Conservation (phyloP, 169 alveolate species). For the Blepharisma undulans region DNA sequence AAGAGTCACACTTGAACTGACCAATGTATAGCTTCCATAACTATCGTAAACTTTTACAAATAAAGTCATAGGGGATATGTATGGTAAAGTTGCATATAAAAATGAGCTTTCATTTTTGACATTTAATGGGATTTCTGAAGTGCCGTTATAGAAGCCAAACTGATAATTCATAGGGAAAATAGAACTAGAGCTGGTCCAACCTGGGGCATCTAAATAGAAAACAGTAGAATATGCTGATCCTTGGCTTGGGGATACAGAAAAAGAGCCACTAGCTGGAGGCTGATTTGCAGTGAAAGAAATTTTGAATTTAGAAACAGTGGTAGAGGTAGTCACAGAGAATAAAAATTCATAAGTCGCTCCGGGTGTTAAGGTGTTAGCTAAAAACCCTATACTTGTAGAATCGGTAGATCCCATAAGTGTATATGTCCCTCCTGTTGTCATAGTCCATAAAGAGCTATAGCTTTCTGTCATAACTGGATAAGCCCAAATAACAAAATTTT, state of each 20-base stretch:
- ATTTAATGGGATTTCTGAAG: neutral
- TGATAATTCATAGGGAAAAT: neutral
- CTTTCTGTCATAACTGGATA: neutral
- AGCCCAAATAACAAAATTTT: neutral
- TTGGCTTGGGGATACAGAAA: neutral
- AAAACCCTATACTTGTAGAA: neutral
- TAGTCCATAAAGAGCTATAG: slow-evolving; percentile 1
- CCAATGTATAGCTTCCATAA: neutral
- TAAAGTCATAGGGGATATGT: neutral
- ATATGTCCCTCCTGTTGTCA: neutral
- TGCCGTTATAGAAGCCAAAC: neutral
- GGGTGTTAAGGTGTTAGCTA: neutral
- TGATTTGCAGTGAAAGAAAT: slow-evolving; percentile 3
- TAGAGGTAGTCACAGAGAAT: neutral
- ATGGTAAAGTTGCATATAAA: neutral
- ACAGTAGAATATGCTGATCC: neutral
- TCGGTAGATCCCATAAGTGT: neutral
- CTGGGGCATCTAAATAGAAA: neutral
- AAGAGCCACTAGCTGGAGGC: neutral
- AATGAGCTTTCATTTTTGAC: slow-evolving; percentile 15
- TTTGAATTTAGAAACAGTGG: neutral
- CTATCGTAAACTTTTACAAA: neutral
- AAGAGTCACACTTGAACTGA: neutral
- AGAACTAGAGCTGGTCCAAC: neutral
- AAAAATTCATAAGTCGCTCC: neutral